A percentile compares a stretch with the other conserved stretches of the same genome.
Conservation (phyloP, 352 stramenopile species). For the Phytopythium mirpurense region DNA sequence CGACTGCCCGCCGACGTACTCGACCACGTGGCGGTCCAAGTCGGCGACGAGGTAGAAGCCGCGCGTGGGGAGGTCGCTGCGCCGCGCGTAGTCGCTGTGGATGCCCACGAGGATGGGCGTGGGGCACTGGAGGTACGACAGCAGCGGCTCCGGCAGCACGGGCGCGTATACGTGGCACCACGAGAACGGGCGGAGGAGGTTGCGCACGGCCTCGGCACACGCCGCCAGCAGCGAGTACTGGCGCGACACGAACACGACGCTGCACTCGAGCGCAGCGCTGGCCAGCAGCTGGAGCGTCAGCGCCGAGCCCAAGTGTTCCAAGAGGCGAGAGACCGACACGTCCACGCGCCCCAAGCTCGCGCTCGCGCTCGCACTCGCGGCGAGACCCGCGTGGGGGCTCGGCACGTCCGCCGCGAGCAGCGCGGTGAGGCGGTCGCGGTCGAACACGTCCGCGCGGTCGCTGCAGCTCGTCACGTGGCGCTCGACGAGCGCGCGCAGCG, state of each 20-base stretch:
- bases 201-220: slow-evolving; percentile 80
- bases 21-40: slow-evolving; percentile 59
- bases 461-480: slow-evolving; percentile 30
- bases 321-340: slow-evolving; percentile 59
- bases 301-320: slow-evolving; percentile 62
- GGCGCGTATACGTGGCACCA: slow-evolving; percentile 90
- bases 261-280: slow-evolving; percentile 84
- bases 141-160: slow-evolving; percentile 74
- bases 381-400: background rate
- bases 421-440: slow-evolving; percentile 32
- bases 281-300: slow-evolving; percentile 71
- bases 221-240: slow-evolving; percentile 80
- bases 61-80: slow-evolving; percentile 51
- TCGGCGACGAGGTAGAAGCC: slow-evolving; percentile 76
- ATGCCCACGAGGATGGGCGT: slow-evolving; percentile 87
- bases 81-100: slow-evolving; percentile 60
- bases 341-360: slow-evolving; percentile 27
- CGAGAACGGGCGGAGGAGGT: slow-evolving; percentile 80
- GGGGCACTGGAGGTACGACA: slow-evolving; percentile 88
- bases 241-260: slow-evolving; percentile 77
- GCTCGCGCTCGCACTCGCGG: too few relatives aligned
- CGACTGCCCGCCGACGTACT: slow-evolving; percentile 58
- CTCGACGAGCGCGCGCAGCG: slow-evolving; percentile 52
- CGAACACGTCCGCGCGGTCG: slow-evolving; percentile 38
- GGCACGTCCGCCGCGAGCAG: slow-evolving; percentile 44